These are phyloP conservation scores for Aspergillus cavernicola DNA, from an alignment of 495 filamentous ascomycete genomes.

Conservation along the genomic window DNA sequence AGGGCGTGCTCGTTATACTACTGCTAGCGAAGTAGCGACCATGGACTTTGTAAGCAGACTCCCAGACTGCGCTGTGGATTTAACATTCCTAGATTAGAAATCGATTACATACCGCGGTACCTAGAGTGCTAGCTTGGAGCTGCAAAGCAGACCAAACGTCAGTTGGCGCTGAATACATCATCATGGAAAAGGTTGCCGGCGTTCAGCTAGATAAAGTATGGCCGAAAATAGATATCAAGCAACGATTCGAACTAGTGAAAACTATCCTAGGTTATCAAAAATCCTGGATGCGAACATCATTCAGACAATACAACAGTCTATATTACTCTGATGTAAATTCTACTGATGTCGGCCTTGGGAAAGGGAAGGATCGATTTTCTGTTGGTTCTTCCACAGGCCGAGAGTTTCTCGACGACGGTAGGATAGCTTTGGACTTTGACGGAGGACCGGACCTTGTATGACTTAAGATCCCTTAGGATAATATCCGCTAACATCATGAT, in stretches of 20 bases:
- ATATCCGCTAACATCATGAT: too few species aligned
- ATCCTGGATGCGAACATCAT: slow-evolving; percentile 23
- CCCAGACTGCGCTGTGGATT: background rate
- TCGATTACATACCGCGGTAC: slow-evolving; percentile 18
- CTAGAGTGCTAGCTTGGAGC: slow-evolving; percentile 26
- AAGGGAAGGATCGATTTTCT: slow-evolving; percentile 22
- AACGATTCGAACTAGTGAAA: slow-evolving; percentile 24
- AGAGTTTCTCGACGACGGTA: too few species aligned
- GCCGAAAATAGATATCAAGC: slow-evolving; percentile 17
- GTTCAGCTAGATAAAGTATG: slow-evolving; percentile 23
- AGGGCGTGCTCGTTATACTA: slow-evolving; percentile 29
- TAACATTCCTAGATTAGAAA: slow-evolving; percentile 12
- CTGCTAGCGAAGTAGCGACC: slow-evolving; percentile 40
- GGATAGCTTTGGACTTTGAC: too few species aligned
- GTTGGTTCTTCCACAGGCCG: slow-evolving; percentile 26
- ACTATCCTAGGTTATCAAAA: slow-evolving; percentile 23
- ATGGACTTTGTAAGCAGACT: slow-evolving; percentile 38
- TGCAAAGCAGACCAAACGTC: slow-evolving; percentile 20
- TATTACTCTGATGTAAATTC: slow-evolving; percentile 23
- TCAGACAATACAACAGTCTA: slow-evolving; percentile 26
- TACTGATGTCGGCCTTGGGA: slow-evolving; percentile 8
- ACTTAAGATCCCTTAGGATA: too few species aligned
- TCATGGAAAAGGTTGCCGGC: slow-evolving; percentile 31
- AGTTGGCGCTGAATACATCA: slow-evolving; percentile 37
- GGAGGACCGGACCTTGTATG: too few species aligned